Evolutionary conservation across 257 asterid genomes (phyloP), one percentile per base, ranked within the genome.

Genomic region (Cynanchum wilfordii): DNA sequence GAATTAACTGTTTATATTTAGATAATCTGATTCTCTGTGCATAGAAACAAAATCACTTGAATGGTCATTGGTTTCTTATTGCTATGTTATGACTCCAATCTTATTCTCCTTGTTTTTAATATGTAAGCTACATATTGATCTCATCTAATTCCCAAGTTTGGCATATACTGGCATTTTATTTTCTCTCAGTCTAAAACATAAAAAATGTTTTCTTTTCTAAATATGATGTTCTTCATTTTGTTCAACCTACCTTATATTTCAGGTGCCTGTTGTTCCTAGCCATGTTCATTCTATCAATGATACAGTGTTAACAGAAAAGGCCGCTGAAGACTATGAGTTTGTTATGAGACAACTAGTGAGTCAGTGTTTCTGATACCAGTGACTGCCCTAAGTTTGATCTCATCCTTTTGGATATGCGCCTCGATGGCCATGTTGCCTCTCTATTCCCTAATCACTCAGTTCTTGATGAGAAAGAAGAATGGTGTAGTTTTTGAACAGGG

Each of bases 231-330:
- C 33, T 51, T 62, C 20, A 16, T 38, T 52, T 24, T 29, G 9
- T 15, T 33, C 2, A 17, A 16, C 19, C 25, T 38, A 19, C 45
- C 58, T 68, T 25, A 10, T 50, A 33, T 78, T 76, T 77, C 92
- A 94, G 99, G 93, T 88, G 69, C 97, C 97, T 29, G 80, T 90
- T 45, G 81, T 88, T 68, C 96, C 94, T 52, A 78, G 96, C 79
- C 99, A 91, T 33, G 87, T 89, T 57, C 95, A 87, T 62, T 80
- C 98, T 22, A 89, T 94, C 80, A 89, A 94, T 55, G 97, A 89
- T 85, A 38, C 91, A 0, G 88, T 85, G 60, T 79, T 96, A 9
- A 96, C 97, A 33, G 96, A 91, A 71, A 87, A 89, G 71, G 97
- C 98, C 5, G 96, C 98, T 0, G 90, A 87, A 82, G 96, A 86